Percentiles rank a stretch among this genome's conserved stretches.
These are phyloP conservation scores for Ascochyta koolunga DNA, from an alignment of 2,329 filamentous ascomycete genomes.

Conservation along the genomic window DNA sequence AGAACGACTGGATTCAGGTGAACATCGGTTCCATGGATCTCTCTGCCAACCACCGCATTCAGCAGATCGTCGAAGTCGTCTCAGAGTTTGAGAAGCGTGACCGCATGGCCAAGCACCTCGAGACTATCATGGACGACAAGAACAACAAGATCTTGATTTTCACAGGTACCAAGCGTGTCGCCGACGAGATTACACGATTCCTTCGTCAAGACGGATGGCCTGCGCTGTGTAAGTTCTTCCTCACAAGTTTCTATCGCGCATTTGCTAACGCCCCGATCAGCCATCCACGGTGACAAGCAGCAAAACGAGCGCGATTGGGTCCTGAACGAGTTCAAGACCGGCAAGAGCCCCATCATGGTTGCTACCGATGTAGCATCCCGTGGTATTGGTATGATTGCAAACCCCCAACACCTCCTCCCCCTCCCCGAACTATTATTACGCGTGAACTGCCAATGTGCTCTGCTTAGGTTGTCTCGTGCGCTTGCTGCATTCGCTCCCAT, in stretches of 20 bases:
- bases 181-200: conserved; percentile 96
- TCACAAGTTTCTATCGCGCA: conserved; percentile 4
- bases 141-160: conserved; percentile 96
- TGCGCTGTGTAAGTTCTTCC: conserved; percentile 76
- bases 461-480: conserved; percentile 90
- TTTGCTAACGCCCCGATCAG: conserved; percentile 58
- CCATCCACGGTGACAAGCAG: conserved; percentile 99
- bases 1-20: conserved; percentile 96
- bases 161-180: conserved; percentile 84
- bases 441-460: conserved; percentile 75
- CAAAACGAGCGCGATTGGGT: conserved; percentile 99
- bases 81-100: conserved; percentile 98
- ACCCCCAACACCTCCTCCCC: conserved; percentile 54
- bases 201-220: conserved; percentile 98
- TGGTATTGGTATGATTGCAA: conserved; percentile 98
- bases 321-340: conserved; percentile 98
- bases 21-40: conserved; percentile 97
- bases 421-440: conserved; percentile 54
- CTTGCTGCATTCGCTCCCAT: conserved; percentile 74
- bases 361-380: conserved; percentile 99
- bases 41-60: conserved; percentile 96
- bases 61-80: conserved; percentile 95
- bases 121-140: conserved; percentile 97
- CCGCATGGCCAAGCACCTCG: conserved; percentile 94
- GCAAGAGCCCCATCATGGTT: conserved; percentile 99